Base-by-base conservation (phyloP, 305 asterid species). In the Fraxinus xanthoxyloides region DNA sequence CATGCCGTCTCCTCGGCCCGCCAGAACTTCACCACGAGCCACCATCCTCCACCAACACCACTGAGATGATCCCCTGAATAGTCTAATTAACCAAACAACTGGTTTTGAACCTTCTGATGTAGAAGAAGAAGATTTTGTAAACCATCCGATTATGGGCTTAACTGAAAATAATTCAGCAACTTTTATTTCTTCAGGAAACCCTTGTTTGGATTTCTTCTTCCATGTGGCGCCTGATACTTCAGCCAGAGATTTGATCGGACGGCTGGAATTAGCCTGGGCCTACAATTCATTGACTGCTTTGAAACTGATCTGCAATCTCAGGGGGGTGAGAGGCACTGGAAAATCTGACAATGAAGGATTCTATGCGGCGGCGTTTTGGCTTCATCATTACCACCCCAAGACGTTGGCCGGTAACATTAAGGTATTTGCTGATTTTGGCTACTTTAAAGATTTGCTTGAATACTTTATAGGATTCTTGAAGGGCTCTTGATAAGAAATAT, bases 401-500 rank as follows among this genome's bases (percentile, higher is more conserved):
- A 79, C 89, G 8, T 65, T 84, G 24, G 86, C 85, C 1, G 15
- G 77, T 48, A 87, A 87, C 77, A 63, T 87, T 7, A 32, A 48
- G 17, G 4, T 61, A 3, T 8, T 84, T 21, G 86, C 85, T 0
- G 77, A 81, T 78, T 86, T 86, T 30, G 89, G 89, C 0, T 86
- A 84, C 76, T 84, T 84, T 26, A 86, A 86, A 40, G 89, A 87
- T 75, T 77, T 87, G 28, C 85, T 84, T 2, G 89, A 82, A 82
- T 84, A 19, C 81, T 87, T 15, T 87, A 72, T 81, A 74, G 90
- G 73, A 24, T 87, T 40, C 43, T 87, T 23, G 81, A 80, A 40
- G 86, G 90, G 7, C 56, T 76, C 10, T 77, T 82, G 3, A 48
- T 85, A 31, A 61, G 87, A 38, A 21, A 51, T 23, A 61, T 59